phyloP scores from a whole-genome alignment of 257 asterid genomes.

The Orobanche coerulescens region DNA sequence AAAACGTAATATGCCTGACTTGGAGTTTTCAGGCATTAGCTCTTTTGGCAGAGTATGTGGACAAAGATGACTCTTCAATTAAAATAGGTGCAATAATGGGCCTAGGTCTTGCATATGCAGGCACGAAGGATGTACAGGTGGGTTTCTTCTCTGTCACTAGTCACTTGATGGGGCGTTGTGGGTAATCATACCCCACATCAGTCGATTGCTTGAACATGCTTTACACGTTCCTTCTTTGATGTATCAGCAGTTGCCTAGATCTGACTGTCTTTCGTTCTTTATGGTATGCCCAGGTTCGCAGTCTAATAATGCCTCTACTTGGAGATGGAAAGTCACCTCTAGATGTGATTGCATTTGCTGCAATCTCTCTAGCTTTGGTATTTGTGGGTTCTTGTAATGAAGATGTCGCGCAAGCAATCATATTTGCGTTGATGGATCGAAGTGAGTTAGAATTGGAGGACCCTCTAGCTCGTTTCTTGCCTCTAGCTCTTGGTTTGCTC shows the following conservation, averaged over 20 bases:
- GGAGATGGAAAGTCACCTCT: constrained; percentile 70
- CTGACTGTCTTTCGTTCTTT: constrained; percentile 8
- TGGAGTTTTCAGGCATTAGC: constrained; percentile 64
- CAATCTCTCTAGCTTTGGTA: constrained; percentile 79
- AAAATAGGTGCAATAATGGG: constrained; percentile 99
- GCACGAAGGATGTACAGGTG: constrained; percentile 80
- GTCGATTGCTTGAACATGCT: not conserved
- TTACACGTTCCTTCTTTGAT: not conserved
- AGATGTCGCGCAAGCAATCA: constrained; percentile 86
- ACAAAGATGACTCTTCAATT: constrained; percentile 63
- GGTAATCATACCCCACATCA: not conserved
- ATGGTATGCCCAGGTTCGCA: constrained; percentile 47
- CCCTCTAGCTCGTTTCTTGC: constrained; percentile 72
- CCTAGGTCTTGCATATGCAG: constrained; percentile 95
- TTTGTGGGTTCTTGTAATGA: constrained; percentile 89
- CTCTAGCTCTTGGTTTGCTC: constrained; percentile 91
- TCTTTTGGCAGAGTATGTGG: constrained; percentile 66
- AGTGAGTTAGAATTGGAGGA: constrained; percentile 82
- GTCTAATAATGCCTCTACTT: constrained; percentile 53
- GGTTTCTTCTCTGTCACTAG: constrained; percentile 9
- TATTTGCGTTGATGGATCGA: constrained; percentile 79
- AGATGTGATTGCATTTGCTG: constrained; percentile 88
- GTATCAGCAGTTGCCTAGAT: constrained; percentile 6
- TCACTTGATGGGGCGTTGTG: not conserved
- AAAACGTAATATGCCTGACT: not conserved